Evolutionary conservation across 2,329 filamentous ascomycete genomes (phyloP).

Genomic region (Dryadomyces sulphureus): DNA sequence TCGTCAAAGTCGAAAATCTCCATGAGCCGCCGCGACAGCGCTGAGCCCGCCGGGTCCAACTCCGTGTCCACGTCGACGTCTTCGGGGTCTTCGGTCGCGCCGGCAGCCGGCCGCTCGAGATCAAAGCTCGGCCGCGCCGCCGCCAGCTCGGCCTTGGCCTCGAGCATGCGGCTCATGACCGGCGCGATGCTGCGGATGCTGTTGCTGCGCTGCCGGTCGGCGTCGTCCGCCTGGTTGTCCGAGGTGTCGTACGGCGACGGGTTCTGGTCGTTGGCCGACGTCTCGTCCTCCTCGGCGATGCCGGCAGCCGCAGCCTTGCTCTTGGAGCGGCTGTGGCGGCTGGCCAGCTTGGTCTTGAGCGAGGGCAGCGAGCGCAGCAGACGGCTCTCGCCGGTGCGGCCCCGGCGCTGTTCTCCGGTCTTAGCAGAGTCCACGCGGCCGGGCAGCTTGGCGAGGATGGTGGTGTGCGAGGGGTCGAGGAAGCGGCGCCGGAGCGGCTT

Average conservation of each 20-base stretch:
- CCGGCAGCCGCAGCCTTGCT: slow-evolving; percentile 5
- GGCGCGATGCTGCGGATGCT: slow-evolving; percentile 37
- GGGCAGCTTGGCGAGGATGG: slow-evolving; percentile 17
- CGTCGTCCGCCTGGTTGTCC: too few species aligned
- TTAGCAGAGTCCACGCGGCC: slow-evolving; percentile 10
- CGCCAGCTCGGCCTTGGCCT: slow-evolving; percentile 51
- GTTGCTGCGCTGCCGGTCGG: slow-evolving; percentile 21
- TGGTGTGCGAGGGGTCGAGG: slow-evolving; percentile 22
- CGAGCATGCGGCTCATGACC: slow-evolving; percentile 64
- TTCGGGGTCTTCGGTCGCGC: slow-evolving; percentile 16
- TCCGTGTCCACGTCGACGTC: slow-evolving; percentile 8
- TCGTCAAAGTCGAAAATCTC: slow-evolving; percentile 75
- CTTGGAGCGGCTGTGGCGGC: slow-evolving; percentile 18
- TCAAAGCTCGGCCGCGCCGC: slow-evolving; percentile 41
- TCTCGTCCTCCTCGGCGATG: neutral
- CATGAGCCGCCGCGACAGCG: slow-evolving; percentile 56
- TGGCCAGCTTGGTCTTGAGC: slow-evolving; percentile 28
- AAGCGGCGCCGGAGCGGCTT: slow-evolving; percentile 2
- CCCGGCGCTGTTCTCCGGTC: slow-evolving; percentile 27
- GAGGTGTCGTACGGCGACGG: too few species aligned
- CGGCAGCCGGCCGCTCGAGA: slow-evolving; percentile 22
- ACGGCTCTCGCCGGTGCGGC: slow-evolving; percentile 49
- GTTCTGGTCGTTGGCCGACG: too few species aligned
- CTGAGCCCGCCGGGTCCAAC: slow-evolving; percentile 27
- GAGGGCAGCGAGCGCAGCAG: slow-evolving; percentile 51